A percentile compares a stretch with the other conserved stretches of the same genome.
These are phyloP conservation scores for Lichtheimia hyalospora DNA, from an alignment of 371 early-diverging fungal species.

Conservation along the genomic window DNA sequence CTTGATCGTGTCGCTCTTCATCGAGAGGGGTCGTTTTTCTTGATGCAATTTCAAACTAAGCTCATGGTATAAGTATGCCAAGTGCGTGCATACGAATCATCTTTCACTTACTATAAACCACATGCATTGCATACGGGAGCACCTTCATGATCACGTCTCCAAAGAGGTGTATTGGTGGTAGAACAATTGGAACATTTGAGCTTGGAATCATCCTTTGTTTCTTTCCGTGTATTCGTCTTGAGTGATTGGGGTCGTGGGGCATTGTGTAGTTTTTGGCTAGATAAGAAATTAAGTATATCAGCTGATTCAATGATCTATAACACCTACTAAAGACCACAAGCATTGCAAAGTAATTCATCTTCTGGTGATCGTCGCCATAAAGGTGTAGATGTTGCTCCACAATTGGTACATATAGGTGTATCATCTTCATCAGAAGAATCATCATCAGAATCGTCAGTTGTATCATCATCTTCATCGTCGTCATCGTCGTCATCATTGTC, in stretches of 20 bases:
- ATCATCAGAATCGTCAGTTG: background rate
- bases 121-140: conserved; percentile 94
- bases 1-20: conserved; percentile 83
- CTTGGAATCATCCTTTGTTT: conserved; percentile 27
- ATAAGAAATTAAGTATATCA: background rate
- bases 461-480: conserved; percentile 11
- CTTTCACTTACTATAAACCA: conserved; percentile 80
- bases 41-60: conserved; percentile 77
- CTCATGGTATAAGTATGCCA: too few relatives aligned
- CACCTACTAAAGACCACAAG: conserved; percentile 82
- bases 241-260: conserved; percentile 55
- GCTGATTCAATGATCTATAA: background rate
- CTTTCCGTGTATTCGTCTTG: conserved; percentile 15
- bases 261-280: conserved; percentile 66
- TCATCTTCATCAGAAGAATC: conserved; percentile 14
- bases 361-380: conserved; percentile 87
- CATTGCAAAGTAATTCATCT: conserved; percentile 85
- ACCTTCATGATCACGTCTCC: conserved; percentile 89
- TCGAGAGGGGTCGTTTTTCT: conserved; percentile 73
- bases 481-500: conserved; percentile 5
- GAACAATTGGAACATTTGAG: conserved; percentile 84
- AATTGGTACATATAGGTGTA: conserved; percentile 69
- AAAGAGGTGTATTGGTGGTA: conserved; percentile 90
- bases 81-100: background rate
- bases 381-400: conserved; percentile 83